Base-by-base conservation (phyloP, 306 rosid genomes). In the Arachis stenosperma region DNA sequence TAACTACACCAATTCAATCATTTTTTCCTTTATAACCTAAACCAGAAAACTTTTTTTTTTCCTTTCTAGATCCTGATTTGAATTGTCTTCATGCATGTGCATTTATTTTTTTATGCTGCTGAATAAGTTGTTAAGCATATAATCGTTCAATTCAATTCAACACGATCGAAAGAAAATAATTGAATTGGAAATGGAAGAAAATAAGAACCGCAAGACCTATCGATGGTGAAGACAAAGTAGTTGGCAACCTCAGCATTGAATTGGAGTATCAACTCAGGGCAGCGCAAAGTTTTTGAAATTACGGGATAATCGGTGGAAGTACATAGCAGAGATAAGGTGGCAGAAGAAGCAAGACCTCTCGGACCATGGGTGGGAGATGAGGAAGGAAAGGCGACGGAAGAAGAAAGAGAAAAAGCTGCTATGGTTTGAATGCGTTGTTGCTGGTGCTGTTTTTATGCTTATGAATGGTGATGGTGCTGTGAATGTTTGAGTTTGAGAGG, bases 141-240 rank as follows among this genome's bases (percentile, higher is more conserved):
- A 40, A 40, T 7, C 1, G 69, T 68, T 52, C 65, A 69, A 41
- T 10, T 69, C 67, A 41, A 75, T 40, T 44, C 50, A 56, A 75
- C 57, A 27, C 2, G 81, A 69, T 22, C 6, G 36, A 11, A 12
- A 70, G 33, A 69, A 65, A 8, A 71, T 10, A 15, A 12, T 46
- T 4, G 58, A 30, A 78, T 13, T 0, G 15, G 53, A 1, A 22
- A 22, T 22, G 27, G 27, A 22, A 22, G 27, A 41, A 29, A 77
- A 0, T 5, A 3, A 9, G 14, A 41, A 91, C 98, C 93, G 78
- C 55, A 94, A 1, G 88, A 75, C 7, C 94, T 78, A 8, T 84
- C 87, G 15, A 85, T 82, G 0, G 98, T 86, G 48, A 93, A 90
- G 27, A 84, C 86, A 61, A 90, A 54, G 82, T 87, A 89, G 3